These are phyloP conservation scores for Aureobasidium subglaciale DNA, from an alignment of 2,329 filamentous ascomycete genomes.

Conservation along the genomic window DNA sequence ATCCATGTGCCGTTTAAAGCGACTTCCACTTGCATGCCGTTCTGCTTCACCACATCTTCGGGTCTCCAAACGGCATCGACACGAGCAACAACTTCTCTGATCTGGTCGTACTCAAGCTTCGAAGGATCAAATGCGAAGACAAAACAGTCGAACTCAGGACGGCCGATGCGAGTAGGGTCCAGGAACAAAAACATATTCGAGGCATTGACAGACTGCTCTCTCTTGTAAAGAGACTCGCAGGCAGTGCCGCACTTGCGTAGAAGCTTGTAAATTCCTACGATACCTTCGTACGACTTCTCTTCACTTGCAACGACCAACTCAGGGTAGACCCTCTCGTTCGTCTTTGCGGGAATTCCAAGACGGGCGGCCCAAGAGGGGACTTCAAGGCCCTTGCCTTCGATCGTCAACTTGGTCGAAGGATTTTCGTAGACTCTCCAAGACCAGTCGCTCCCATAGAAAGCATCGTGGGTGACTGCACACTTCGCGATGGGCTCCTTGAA, in stretches of 20 bases:
- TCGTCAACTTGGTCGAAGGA: conserved; percentile 14
- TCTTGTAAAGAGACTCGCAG: conserved; percentile 47
- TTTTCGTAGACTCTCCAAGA: conserved; percentile 39
- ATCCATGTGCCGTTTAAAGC: background rate
- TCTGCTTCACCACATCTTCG: conserved; percentile 16
- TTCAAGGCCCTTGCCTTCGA: conserved; percentile 21
- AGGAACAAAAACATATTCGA: conserved; percentile 49
- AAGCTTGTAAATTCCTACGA: conserved; percentile 46
- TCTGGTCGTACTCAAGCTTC: conserved; percentile 40
- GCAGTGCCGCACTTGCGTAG: conserved; percentile 53
- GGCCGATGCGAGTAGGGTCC: conserved; percentile 46
- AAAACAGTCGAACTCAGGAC: conserved; percentile 44
- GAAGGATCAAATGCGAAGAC: conserved; percentile 48
- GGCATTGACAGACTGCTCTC: conserved; percentile 17
- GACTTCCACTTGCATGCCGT: background rate
- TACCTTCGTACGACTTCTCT: background rate
- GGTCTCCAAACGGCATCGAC: conserved; percentile 42
- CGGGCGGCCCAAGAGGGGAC: conserved; percentile 32
- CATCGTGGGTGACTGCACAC: conserved; percentile 10
- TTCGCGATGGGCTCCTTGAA: conserved; percentile 25
- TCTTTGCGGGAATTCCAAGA: conserved; percentile 32
- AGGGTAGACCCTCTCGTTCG: conserved; percentile 38
- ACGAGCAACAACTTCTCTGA: conserved; percentile 40
- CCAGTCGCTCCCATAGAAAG: conserved; percentile 31
- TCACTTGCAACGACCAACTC: conserved; percentile 34